Evolutionary conservation across 352 stramenopile genomes (phyloP).

Genomic region (Globisporangium cystogenes): DNA sequence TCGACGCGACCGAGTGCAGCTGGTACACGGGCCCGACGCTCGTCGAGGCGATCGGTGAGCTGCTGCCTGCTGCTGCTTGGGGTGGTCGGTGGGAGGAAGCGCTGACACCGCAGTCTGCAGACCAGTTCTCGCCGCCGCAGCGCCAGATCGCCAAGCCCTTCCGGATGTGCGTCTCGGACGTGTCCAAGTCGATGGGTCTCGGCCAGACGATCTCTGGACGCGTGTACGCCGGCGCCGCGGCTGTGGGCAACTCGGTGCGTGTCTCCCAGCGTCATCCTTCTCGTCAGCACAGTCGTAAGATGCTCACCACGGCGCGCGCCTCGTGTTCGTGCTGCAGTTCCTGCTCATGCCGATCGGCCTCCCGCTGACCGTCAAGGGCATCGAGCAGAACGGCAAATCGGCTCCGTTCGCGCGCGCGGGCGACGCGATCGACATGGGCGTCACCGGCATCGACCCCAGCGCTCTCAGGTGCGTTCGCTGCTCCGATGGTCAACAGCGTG

Average conservation of each 20-base stretch:
- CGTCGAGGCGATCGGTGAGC: conserved; percentile 67
- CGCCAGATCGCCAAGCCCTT: conserved; percentile 81
- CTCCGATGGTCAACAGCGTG: too few relatives aligned
- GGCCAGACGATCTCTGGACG: conserved; percentile 78
- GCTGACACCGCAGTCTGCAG: too few relatives aligned
- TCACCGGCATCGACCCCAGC: conserved; percentile 66
- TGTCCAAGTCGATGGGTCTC: conserved; percentile 82
- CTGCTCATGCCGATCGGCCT: conserved; percentile 57
- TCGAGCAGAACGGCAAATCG: conserved; percentile 67
- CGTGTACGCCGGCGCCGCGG: conserved; percentile 74
- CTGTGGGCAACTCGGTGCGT: conserved; percentile 62
- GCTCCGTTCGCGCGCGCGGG: conserved; percentile 62
- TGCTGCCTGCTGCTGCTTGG: too few relatives aligned
- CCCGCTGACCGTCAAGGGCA: conserved; percentile 56
- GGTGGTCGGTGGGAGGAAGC: too few relatives aligned
- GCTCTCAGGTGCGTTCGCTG: conserved; percentile 57
- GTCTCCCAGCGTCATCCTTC: neutral
- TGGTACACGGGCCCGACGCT: conserved; percentile 83
- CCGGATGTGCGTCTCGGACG: conserved; percentile 81
- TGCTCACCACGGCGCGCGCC: too few relatives aligned
- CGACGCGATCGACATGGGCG: conserved; percentile 75
- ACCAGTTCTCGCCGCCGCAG: conserved; percentile 67
- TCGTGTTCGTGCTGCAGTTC: conserved; percentile 33
- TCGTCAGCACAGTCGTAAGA: too few relatives aligned
- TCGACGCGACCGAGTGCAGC: conserved; percentile 34